phyloP scores from a whole-genome alignment of 805 yeast species.

The Starmerella etchellsii region DNA sequence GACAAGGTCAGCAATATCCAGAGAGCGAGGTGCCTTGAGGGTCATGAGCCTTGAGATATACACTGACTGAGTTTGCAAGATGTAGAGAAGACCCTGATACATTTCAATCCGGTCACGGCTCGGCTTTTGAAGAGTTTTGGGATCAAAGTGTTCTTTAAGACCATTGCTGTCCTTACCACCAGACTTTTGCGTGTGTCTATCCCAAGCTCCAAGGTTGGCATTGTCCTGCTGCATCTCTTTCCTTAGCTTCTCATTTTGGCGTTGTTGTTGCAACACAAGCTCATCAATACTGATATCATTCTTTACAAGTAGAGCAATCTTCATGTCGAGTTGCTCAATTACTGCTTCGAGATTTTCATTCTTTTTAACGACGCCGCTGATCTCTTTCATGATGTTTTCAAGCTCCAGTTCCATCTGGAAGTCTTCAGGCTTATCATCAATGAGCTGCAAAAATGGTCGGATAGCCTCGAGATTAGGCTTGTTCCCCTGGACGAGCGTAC shows the following conservation, averaged over 20 bases:
- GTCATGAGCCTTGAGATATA: constrained; percentile 48
- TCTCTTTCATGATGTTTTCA: constrained; percentile 52
- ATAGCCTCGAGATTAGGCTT: constrained; percentile 73
- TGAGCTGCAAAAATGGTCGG: constrained; percentile 57
- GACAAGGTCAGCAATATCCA: constrained; percentile 22
- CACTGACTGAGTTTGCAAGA: constrained; percentile 69
- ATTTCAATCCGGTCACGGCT: constrained; percentile 41
- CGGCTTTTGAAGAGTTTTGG: constrained; percentile 29
- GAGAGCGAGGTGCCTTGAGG: constrained; percentile 10
- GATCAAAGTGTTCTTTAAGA: constrained; percentile 24
- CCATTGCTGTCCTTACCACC: neutral
- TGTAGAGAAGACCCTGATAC: constrained; percentile 66
- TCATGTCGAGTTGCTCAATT: constrained; percentile 64
- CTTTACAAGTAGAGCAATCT: constrained; percentile 62
- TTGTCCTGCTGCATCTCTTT: constrained; percentile 1
- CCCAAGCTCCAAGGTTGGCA: neutral
- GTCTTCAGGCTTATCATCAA: constrained; percentile 62
- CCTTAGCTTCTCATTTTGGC: constrained; percentile 13
- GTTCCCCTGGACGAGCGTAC: constrained; percentile 49
- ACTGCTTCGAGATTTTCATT: constrained; percentile 63
- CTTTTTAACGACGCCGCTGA: constrained; percentile 53
- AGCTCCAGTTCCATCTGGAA: constrained; percentile 61
- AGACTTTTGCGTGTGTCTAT: neutral
- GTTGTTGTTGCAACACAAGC: constrained; percentile 25
- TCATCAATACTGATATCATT: constrained; percentile 72